Conservation (phyloP, 768 basidiomycete genomes). For the Psilocybe tampanensis region DNA sequence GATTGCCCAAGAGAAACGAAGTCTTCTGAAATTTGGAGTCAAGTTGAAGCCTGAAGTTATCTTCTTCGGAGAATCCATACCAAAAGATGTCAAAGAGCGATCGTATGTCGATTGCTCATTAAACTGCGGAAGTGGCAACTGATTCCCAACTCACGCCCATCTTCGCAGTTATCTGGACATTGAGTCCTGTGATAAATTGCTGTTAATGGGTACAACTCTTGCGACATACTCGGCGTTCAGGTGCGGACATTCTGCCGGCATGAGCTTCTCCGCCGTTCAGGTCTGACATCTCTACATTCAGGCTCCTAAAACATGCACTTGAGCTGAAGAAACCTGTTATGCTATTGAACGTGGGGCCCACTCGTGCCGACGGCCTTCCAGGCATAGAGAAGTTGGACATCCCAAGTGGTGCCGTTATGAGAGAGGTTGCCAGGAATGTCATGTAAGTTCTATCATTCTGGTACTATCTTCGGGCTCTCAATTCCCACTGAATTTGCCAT, state of each 20-base stretch:
- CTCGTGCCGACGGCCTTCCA: slow-evolving; percentile 72
- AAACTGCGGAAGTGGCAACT: neutral
- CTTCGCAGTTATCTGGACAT: slow-evolving; percentile 57
- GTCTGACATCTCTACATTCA: slow-evolving; percentile 26
- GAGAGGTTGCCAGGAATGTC: slow-evolving; percentile 59
- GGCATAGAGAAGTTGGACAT: slow-evolving; percentile 83
- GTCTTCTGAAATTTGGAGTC: neutral
- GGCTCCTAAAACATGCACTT: slow-evolving; percentile 80
- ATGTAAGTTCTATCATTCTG: slow-evolving; percentile 49
- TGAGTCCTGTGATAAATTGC: slow-evolving; percentile 62
- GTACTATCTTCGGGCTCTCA: neutral
- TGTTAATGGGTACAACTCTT: slow-evolving; percentile 87
- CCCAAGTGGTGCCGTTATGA: slow-evolving; percentile 71
- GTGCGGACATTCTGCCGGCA: slow-evolving; percentile 34
- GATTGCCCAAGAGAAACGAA: neutral
- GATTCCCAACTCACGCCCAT: neutral
- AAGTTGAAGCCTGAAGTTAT: slow-evolving; percentile 83
- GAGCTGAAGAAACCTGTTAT: slow-evolving; percentile 77
- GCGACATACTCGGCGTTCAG: slow-evolving; percentile 93
- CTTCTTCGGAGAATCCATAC: slow-evolving; percentile 92
- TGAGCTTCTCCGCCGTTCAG: slow-evolving; percentile 1
- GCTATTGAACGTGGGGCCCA: slow-evolving; percentile 86
- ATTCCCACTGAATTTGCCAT: neutral
- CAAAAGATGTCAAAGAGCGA: slow-evolving; percentile 58
- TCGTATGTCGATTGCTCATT: slow-evolving; percentile 56